Percentiles rank a stretch among this genome's conserved stretches.
Evolutionary conservation across 2,329 filamentous ascomycete species (phyloP).

Genomic region (Beauveria brongniartii): DNA sequence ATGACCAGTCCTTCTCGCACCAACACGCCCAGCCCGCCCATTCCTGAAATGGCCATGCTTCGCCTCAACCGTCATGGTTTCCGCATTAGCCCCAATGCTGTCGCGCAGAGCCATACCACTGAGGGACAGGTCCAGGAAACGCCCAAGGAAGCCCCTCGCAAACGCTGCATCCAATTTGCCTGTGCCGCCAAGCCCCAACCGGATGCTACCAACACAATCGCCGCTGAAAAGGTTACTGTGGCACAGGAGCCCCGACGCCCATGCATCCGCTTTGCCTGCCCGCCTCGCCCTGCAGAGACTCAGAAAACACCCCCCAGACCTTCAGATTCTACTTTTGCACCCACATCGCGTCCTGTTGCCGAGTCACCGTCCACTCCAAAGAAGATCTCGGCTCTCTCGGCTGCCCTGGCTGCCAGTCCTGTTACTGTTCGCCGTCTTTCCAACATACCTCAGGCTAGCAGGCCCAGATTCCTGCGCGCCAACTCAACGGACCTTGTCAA

Average conservation of each 20-base stretch:
- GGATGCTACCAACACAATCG: conserved; percentile 18
- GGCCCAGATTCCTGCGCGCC: conserved; percentile 42
- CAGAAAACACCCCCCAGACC: conserved; percentile 29
- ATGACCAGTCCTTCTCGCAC: conserved; percentile 83
- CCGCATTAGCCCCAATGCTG: conserved; percentile 18
- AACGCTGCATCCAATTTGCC: conserved; percentile 87
- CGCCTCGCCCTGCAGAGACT: conserved; percentile 40
- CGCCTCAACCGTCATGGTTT: conserved; percentile 28
- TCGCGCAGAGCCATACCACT: conserved; percentile 18
- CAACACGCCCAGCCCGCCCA: conserved; percentile 82
- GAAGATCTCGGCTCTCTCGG: conserved; percentile 18
- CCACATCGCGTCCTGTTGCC: background rate
- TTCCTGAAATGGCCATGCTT: conserved; percentile 47
- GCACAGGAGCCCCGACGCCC: conserved; percentile 41
- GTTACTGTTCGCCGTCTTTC: conserved; percentile 14
- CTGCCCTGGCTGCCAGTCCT: conserved; percentile 19
- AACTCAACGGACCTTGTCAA: conserved; percentile 41
- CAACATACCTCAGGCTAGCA: conserved; percentile 18
- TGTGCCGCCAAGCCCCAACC: conserved; percentile 59
- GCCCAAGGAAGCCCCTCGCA: conserved; percentile 42
- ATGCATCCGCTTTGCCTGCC: conserved; percentile 70
- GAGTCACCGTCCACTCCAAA: conserved; percentile 22
- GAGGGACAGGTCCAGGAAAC: conserved; percentile 33
- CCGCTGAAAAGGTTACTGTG: conserved; percentile 25
- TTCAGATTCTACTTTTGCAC: background rate